Conservation (phyloP, 306 rosid genomes). For the Dalbergia cultrata region DNA sequence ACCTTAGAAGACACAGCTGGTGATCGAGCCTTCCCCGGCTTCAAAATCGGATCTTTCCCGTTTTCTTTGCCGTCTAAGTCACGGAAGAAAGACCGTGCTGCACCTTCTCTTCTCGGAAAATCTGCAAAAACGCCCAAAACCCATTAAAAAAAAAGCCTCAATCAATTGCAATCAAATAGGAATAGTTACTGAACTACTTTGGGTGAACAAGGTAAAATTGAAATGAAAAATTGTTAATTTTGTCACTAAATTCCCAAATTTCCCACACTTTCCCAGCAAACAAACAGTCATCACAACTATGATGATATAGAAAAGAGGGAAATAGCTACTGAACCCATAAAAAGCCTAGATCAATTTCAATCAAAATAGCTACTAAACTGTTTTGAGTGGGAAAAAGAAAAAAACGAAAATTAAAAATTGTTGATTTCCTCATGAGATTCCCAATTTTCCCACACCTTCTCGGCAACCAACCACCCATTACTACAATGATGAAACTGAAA, state of each 20-base stretch:
- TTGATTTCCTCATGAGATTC: background rate
- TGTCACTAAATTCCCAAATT: background rate
- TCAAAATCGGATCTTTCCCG: constrained; percentile 62
- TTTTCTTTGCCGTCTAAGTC: constrained; percentile 82
- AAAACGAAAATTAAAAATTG: background rate
- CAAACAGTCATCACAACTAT: background rate
- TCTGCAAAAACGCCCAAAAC: constrained; percentile 52
- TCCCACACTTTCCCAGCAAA: background rate
- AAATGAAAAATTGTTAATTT: background rate
- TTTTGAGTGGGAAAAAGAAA: too few relatives aligned
- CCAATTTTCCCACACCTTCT: background rate
- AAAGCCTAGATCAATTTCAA: background rate
- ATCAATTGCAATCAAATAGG: background rate
- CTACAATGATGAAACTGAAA: background rate
- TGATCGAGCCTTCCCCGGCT: constrained; percentile 60
- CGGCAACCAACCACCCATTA: constrained; percentile 42
- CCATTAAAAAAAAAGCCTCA: background rate
- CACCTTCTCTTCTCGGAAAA: constrained; percentile 55
- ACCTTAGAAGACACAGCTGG: constrained; percentile 62
- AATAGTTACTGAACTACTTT: too few relatives aligned
- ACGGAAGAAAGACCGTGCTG: constrained; percentile 30
- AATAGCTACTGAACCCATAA: too few relatives aligned
- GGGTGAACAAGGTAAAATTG: background rate
- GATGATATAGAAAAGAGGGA: background rate
- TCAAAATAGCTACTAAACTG: background rate